Evolutionary conservation across 768 basidiomycete species (phyloP).

Genomic region (Kwoniella heveanensis): DNA sequence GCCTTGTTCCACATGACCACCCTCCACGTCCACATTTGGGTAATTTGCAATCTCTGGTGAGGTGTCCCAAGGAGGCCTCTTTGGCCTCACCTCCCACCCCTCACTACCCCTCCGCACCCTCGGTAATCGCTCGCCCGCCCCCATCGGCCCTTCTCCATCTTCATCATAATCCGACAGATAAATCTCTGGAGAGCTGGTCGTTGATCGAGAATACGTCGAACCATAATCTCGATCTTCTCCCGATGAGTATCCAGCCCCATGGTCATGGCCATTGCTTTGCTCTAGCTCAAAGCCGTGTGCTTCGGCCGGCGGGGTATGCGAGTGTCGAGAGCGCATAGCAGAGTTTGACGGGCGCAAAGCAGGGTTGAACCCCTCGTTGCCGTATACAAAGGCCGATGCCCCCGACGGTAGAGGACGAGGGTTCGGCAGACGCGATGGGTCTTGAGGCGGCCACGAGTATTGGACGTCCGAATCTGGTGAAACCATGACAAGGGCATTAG

Average conservation of each 20-base stretch:
- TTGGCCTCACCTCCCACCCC: slow-evolving; percentile 48
- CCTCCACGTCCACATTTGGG: slow-evolving; percentile 12
- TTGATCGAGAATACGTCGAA: slow-evolving; percentile 5
- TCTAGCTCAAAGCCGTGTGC: background rate
- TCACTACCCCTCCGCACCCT: slow-evolving; percentile 53
- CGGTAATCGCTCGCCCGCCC: slow-evolving; percentile 9
- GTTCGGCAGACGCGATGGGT: slow-evolving; percentile 59
- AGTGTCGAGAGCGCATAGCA: slow-evolving; percentile 27
- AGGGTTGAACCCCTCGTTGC: slow-evolving; percentile 73
- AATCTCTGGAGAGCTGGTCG: slow-evolving; percentile 46
- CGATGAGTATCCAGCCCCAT: slow-evolving; percentile 23
- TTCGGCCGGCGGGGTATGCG: background rate
- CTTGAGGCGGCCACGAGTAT: slow-evolving; percentile 72
- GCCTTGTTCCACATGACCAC: slow-evolving; percentile 11
- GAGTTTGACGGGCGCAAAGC: slow-evolving; percentile 67
- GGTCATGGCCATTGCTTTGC: background rate
- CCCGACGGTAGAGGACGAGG: slow-evolving; percentile 46
- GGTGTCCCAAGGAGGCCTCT: background rate
- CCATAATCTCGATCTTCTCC: slow-evolving; percentile 31
- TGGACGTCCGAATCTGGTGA: slow-evolving; percentile 57
- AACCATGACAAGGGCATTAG: slow-evolving; percentile 8
- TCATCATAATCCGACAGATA: slow-evolving; percentile 55
- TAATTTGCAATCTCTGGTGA: background rate
- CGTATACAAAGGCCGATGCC: slow-evolving; percentile 75
- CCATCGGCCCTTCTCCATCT: slow-evolving; percentile 28